Evolutionary conservation across 2,329 filamentous ascomycete species (phyloP).

Genomic region (Orbilia quercus): DNA sequence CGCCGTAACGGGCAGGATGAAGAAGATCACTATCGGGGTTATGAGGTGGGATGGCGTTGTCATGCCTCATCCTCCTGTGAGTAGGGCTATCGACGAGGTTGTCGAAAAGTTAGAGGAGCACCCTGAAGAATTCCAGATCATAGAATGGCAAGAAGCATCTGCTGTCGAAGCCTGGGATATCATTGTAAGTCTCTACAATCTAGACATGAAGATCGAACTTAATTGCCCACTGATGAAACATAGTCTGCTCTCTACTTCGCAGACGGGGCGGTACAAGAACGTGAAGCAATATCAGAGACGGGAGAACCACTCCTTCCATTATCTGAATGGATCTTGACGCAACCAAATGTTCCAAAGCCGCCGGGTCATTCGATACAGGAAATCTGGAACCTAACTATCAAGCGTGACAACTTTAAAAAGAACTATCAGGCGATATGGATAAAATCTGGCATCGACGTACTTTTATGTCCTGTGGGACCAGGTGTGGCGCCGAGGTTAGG

Average conservation of each 20-base stretch:
- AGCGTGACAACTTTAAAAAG: constrained; percentile 66
- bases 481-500: constrained; percentile 67
- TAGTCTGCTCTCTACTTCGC: constrained; percentile 68
- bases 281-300: constrained; percentile 66
- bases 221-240: constrained; percentile 53
- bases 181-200: constrained; percentile 62
- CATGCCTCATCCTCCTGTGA: constrained; percentile 71
- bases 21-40: constrained; percentile 71
- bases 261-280: constrained; percentile 71
- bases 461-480: constrained; percentile 72
- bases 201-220: constrained; percentile 51
- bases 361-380: constrained; percentile 63
- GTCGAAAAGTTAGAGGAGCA: constrained; percentile 67
- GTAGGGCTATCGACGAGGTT: constrained; percentile 69
- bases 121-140: constrained; percentile 68
- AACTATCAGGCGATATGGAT: constrained; percentile 66
- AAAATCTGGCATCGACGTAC: constrained; percentile 69
- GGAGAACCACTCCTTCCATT: constrained; percentile 72
- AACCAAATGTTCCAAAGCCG: constrained; percentile 65
- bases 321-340: constrained; percentile 71
- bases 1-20: constrained; percentile 49
- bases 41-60: constrained; percentile 72
- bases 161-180: constrained; percentile 68
- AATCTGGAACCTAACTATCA: constrained; percentile 64
- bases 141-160: constrained; percentile 69